Evolutionary conservation across 306 rosid genomes (phyloP).

Genomic region (Begonia loranthoides): DNA sequence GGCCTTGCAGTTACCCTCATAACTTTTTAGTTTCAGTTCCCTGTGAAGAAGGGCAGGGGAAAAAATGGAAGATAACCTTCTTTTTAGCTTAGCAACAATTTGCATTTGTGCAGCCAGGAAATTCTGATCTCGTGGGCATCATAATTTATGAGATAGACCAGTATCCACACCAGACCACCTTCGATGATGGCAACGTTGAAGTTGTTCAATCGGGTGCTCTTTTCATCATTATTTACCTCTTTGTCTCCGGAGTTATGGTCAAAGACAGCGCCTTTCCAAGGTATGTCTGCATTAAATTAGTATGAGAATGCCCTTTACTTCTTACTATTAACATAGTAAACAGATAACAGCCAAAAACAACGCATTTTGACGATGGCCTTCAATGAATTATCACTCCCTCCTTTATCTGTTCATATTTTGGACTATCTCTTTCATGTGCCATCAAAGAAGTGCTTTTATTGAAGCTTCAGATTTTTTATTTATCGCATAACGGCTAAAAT

Average conservation of each 20-base stretch:
- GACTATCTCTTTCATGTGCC: too few relatives aligned
- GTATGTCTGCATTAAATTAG: constrained; percentile 17
- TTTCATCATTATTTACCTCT: constrained; percentile 61
- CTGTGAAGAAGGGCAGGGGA: not conserved
- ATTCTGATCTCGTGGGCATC: constrained; percentile 82
- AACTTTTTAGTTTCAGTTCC: constrained; percentile 1
- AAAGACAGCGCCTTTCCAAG: constrained; percentile 72
- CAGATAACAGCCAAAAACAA: too few relatives aligned
- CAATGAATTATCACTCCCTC: too few relatives aligned
- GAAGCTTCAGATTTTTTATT: too few relatives aligned
- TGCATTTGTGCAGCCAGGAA: constrained; percentile 55
- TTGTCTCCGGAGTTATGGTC: constrained; percentile 75
- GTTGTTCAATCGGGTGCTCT: constrained; percentile 57
- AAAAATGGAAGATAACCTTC: not conserved
- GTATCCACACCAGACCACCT: constrained; percentile 61
- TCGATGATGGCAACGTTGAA: constrained; percentile 81
- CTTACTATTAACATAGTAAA: too few relatives aligned
- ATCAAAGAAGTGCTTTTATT: too few relatives aligned
- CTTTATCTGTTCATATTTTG: too few relatives aligned
- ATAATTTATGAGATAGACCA: constrained; percentile 70
- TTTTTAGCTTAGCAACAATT: not conserved
- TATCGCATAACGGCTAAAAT: too few relatives aligned
- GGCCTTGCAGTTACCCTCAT: constrained; percentile 95
- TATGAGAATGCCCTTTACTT: too few relatives aligned
- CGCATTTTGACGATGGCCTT: not conserved